These are phyloP conservation scores for Barbarea vulgaris DNA, from an alignment of 345 rosid genomes.

Conservation along the genomic window DNA sequence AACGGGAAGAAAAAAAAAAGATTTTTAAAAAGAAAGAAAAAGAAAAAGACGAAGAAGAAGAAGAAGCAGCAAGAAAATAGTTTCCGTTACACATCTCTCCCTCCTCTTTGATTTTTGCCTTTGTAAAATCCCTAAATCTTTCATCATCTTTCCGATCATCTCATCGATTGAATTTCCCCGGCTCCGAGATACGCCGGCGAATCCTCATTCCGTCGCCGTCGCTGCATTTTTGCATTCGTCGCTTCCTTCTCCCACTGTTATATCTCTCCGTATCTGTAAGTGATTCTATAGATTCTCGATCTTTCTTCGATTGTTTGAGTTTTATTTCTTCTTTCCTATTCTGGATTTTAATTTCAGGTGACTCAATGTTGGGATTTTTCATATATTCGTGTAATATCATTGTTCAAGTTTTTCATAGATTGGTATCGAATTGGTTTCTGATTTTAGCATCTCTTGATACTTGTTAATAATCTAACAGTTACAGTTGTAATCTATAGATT, in stretches of 20 bases:
- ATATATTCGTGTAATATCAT: neutral
- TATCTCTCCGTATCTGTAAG: conserved; percentile 25
- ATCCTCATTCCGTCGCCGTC: conserved; percentile 1
- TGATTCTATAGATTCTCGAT: conserved; percentile 14
- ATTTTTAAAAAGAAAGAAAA: neutral
- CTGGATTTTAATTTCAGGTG: conserved; percentile 29
- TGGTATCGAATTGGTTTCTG: neutral
- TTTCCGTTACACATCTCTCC: conserved; percentile 38
- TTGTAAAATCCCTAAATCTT: neutral
- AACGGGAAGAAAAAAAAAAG: neutral
- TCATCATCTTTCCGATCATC: neutral
- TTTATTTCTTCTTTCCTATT: conserved; percentile 27
- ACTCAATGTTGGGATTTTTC: conserved; percentile 13
- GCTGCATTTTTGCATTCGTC: neutral
- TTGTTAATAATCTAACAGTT: neutral
- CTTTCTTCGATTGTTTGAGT: neutral
- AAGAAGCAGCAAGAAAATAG: conserved; percentile 23
- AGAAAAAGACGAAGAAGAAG: conserved; percentile 7
- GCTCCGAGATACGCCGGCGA: conserved; percentile 18
- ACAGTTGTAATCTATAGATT: neutral
- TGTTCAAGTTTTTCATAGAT: neutral
- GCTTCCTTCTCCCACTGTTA: neutral
- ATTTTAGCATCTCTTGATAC: neutral
- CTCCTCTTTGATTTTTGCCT: neutral
- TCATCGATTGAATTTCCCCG: neutral